These are phyloP conservation scores for Bolboschoenoplectus hybrid DNA, from an alignment of 202 grass and related monocot genomes.

Conservation along the genomic window DNA sequence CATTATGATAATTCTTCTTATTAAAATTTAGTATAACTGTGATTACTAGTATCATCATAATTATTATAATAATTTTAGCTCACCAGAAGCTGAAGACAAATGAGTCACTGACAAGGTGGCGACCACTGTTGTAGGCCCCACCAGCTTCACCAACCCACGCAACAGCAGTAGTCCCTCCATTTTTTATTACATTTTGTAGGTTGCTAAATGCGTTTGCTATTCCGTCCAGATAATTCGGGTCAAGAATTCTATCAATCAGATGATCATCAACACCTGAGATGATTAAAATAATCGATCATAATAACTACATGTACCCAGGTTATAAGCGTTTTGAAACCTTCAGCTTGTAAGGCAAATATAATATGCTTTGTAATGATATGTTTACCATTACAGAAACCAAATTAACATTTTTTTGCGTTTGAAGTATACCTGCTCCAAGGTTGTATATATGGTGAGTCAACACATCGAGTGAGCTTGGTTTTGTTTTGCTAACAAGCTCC, in stretches of 20 bases:
- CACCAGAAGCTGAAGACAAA: constrained; percentile 94
- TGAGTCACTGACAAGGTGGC: constrained; percentile 75
- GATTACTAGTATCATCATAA: neutral
- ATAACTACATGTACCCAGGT: neutral
- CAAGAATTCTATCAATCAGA: constrained; percentile 69
- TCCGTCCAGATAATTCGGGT: constrained; percentile 57
- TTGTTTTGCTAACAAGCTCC: constrained; percentile 67
- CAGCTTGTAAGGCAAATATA: neutral
- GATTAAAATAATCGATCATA: neutral
- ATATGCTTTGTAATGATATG: constrained; percentile 9
- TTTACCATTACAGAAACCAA: neutral
- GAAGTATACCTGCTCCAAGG: constrained; percentile 66
- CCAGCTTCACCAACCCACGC: constrained; percentile 82
- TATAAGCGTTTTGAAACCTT: neutral
- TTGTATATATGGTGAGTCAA: constrained; percentile 95
- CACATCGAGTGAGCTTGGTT: constrained; percentile 64
- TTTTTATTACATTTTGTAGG: constrained; percentile 57
- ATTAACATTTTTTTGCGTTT: neutral
- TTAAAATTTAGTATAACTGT: neutral
- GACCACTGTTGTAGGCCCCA: constrained; percentile 87
- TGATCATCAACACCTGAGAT: constrained; percentile 53
- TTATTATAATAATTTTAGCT: neutral
- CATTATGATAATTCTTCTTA: neutral
- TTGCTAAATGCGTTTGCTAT: constrained; percentile 55
- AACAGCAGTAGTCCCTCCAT: constrained; percentile 54